Conservation (phyloP, 495 filamentous ascomycete genomes). For the Aspergillus leporis region DNA sequence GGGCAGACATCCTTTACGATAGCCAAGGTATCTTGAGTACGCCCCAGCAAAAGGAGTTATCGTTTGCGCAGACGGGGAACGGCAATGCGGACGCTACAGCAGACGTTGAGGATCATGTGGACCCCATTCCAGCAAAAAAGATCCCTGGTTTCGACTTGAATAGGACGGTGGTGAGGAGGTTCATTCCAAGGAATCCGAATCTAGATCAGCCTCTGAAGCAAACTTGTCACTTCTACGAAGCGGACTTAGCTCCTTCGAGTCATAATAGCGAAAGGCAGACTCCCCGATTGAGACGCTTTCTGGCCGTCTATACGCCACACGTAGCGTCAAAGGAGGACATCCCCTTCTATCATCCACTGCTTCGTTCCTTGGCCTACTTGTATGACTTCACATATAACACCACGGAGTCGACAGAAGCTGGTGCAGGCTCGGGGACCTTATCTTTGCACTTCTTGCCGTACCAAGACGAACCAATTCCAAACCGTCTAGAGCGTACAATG, state of each 20-base stretch:
- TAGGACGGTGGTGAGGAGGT: constrained; percentile 65
- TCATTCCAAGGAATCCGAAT: constrained; percentile 79
- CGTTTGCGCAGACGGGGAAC: constrained; percentile 12
- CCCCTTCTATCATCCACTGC: constrained; percentile 84
- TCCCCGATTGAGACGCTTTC: constrained; percentile 28
- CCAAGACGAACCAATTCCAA: constrained; percentile 29
- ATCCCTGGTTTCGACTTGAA: constrained; percentile 55
- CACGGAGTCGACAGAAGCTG: not conserved
- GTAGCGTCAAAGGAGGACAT: constrained; percentile 57
- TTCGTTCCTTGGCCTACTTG: constrained; percentile 70
- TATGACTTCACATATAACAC: constrained; percentile 53
- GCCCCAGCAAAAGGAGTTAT: constrained; percentile 26
- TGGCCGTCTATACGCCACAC: constrained; percentile 83
- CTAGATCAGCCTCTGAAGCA: constrained; percentile 74
- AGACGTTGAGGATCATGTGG: constrained; percentile 7
- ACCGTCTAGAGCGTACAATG: constrained; percentile 68
- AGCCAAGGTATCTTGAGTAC: constrained; percentile 39
- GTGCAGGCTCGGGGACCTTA: constrained; percentile 26
- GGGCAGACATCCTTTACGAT: constrained; percentile 78
- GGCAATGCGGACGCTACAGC: not conserved
- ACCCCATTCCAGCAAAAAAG: constrained; percentile 31
- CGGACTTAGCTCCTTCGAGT: constrained; percentile 12
- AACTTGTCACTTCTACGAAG: constrained; percentile 70
- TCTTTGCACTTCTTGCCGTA: constrained; percentile 33
- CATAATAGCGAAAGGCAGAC: not conserved